Evolutionary conservation across 495 filamentous ascomycete species (phyloP).

Genomic region (Hypoxylon subgilvum): DNA sequence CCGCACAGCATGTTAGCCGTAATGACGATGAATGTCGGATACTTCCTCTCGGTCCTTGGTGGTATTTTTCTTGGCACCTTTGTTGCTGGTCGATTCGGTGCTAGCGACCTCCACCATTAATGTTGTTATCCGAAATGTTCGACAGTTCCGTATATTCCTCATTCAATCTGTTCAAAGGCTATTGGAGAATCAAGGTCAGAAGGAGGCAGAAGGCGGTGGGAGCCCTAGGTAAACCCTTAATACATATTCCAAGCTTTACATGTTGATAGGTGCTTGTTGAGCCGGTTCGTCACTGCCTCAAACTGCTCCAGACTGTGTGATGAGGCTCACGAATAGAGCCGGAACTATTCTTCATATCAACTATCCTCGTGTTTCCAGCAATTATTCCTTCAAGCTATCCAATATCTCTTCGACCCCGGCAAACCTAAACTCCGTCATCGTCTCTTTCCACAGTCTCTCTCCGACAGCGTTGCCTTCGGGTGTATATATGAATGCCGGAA

Average conservation of each 20-base stretch:
- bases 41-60: constrained; percentile 77
- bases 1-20: constrained; percentile 80
- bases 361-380: too few species aligned
- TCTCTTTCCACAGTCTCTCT: constrained; percentile 51
- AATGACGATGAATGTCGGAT: constrained; percentile 90
- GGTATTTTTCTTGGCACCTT: constrained; percentile 79
- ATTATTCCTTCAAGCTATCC: neutral
- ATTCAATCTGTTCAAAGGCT: too few species aligned
- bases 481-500: constrained; percentile 43
- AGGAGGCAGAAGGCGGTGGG: too few species aligned
- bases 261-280: too few species aligned
- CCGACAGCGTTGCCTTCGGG: constrained; percentile 40
- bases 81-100: constrained; percentile 58
- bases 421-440: constrained; percentile 48
- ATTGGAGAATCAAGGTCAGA: too few species aligned
- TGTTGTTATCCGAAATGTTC: neutral
- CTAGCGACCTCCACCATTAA: constrained; percentile 27
- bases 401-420: constrained; percentile 42
- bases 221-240: too few species aligned
- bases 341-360: too few species aligned
- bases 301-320: too few species aligned
- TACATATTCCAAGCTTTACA: too few species aligned
- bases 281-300: too few species aligned
- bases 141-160: too few species aligned
- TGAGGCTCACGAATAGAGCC: too few species aligned